Conservation (phyloP, 768 basidiomycete species). For the Butyriboletus loyo region DNA sequence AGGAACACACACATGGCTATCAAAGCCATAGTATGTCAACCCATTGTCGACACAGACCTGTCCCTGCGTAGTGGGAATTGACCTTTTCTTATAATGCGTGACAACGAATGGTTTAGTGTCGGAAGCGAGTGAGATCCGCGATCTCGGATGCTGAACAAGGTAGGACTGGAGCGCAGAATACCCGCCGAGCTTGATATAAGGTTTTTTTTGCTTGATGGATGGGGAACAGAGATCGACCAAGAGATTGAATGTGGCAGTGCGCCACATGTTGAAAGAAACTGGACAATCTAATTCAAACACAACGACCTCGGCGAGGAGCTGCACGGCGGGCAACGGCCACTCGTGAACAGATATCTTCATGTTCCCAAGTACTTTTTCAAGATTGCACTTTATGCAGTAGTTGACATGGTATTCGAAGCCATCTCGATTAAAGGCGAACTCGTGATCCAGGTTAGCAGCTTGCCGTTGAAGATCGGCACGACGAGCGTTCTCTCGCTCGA, state of each 20-base stretch:
- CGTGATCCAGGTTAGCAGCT: constrained; percentile 6
- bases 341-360: too few species aligned
- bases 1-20: constrained; percentile 16
- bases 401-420: neutral
- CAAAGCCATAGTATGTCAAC: constrained; percentile 30
- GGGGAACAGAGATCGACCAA: constrained; percentile 27
- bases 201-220: neutral
- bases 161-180: constrained; percentile 16
- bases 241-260: too few species aligned
- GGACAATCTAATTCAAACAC: too few species aligned
- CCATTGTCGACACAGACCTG: constrained; percentile 35
- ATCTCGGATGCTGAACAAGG: too few species aligned
- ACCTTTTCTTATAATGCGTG: too few species aligned
- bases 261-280: too few species aligned
- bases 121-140: too few species aligned
- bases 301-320: too few species aligned
- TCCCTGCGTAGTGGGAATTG: constrained; percentile 11
- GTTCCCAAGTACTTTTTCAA: constrained; percentile 14
- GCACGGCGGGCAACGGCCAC: too few species aligned
- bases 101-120: too few species aligned
- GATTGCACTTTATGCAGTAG: constrained; percentile 30
- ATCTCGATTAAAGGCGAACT: neutral
- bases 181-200: constrained; percentile 11
- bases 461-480: constrained; percentile 18
- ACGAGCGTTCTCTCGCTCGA: too few species aligned